Base-by-base conservation (phyloP, 129 eudicot species). In the Escallonia herrerae region DNA sequence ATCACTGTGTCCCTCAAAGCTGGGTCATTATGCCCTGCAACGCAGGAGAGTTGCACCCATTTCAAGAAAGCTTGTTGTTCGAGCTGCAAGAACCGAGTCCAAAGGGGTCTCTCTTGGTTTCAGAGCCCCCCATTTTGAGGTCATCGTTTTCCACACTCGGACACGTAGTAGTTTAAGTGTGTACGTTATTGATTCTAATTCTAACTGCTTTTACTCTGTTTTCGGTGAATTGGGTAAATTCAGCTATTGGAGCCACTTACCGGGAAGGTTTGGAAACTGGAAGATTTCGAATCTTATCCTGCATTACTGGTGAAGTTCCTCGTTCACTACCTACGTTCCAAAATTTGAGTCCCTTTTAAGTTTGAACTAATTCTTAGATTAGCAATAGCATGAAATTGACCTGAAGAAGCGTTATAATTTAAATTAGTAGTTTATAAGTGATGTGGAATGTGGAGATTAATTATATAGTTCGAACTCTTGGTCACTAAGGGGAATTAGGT, bases 171-270 rank as follows among this genome's bases (percentile, higher is more conserved):
- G 33, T 22, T 22, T 22, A 22, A 22, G 33, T 22, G 33, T 22
- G 33, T 22, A 22, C 1, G 33, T 0, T 22, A 22, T 22, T 22
- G 33, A 22, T 22, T 22, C 33, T 22, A 22, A 22, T 22, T 22
- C 33, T 22, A 22, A 1, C 33, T 22, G 33, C 33, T 22, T 22
- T 22, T 37, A 40, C 45, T 69, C 56, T 15, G 58, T 61, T 22
- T 22, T 22, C 33, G 0, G 62, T 52, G 56, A 54, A 40, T 15
- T 45, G 54, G 13, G 48, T 15, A 54, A 74, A 74, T 53, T 71
- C 68, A 93, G 99, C 86, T 93, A 64, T 72, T 83, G 58, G 99
- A 93, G 79, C 99, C 99, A 8, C 85, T 86, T 44, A 89, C 96
- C 0, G 95, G 99, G 53, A 86, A 78, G 58, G 53, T 68, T 62